Evolutionary conservation across 306 rosid genomes (phyloP).

Genomic region (Cucurbita pepo): DNA sequence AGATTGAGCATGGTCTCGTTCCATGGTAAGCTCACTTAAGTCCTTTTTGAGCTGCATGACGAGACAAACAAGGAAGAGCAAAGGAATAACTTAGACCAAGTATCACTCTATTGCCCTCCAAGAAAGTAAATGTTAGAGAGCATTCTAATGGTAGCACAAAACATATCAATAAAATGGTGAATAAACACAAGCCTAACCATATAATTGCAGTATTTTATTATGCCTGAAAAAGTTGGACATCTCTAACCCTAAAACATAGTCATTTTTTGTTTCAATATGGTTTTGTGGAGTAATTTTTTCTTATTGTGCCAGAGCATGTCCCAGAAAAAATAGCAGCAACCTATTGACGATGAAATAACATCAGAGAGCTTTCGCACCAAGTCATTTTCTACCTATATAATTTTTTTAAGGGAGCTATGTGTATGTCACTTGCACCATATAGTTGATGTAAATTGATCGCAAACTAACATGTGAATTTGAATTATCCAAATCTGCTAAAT

Average conservation of each 20-base stretch:
- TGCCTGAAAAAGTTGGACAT: neutral
- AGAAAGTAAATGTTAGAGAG: neutral
- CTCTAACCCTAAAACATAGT: neutral
- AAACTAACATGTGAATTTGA: neutral
- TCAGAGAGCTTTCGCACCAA: neutral
- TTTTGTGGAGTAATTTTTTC: neutral
- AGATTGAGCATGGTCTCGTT: conserved; percentile 60
- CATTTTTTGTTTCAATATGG: neutral
- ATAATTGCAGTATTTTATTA: neutral
- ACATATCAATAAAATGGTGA: neutral
- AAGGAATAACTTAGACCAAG: neutral
- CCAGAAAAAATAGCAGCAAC: neutral
- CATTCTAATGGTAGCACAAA: neutral
- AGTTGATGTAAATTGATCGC: neutral
- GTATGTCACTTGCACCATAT: neutral
- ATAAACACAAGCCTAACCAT: neutral
- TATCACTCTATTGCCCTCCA: neutral
- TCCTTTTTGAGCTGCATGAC: conserved; percentile 68
- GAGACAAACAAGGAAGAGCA: conserved; percentile 2
- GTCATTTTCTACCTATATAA: neutral
- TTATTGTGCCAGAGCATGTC: neutral
- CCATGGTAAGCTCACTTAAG: conserved; percentile 38
- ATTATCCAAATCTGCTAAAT: neutral
- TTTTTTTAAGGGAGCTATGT: neutral
- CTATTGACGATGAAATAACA: neutral